Evolutionary conservation across 345 rosid genomes (phyloP), one percentile per base, ranked within the genome.

Genomic region (Toxicodendron radicans): DNA sequence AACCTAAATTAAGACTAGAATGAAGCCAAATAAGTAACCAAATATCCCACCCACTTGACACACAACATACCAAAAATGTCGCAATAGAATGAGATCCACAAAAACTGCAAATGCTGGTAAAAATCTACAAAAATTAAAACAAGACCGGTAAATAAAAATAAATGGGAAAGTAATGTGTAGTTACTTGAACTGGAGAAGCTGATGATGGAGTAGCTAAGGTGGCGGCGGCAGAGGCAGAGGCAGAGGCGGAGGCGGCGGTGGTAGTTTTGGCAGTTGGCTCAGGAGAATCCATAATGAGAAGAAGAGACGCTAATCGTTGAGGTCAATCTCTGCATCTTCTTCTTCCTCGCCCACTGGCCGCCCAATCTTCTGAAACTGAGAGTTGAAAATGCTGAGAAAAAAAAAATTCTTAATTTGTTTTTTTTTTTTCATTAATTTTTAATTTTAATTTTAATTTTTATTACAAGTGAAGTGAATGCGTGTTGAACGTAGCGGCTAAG

Each of bases 181-280:
- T 70, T 81, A 86, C 89, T 69, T 81, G 87, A 77, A 81, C 85
- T 7, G 82, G 75, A 33, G 86, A 85, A 58, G 18, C 76, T 16
- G 80, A 53, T 24, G 68, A 5, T 32, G 63, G 18, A 38, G 66
- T 8, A 20, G 38, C 17, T 41, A 73, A 0, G 54, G 59, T 18
- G 12, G 67, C 14, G 13, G 66, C 13, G 43, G 70, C n/a, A 3
- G 63, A 24, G 63, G 16, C 16, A 1, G 64, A 30, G 41, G 64
- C 32, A 2, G 41, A 27, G 12, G 8, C 64, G 4, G 41, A 59
- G 12, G 7, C 41, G 5, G 66, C 27, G 12, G 71, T 27, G 16
- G 71, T 9, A 48, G 73, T 23, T 38, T 52, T 58, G 64, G 54
- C 43, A 30, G 72, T 72, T 72, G 51, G 41, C 48, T 79, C 78